phyloP scores from a whole-genome alignment of 2,329 filamentous ascomycete species.

The Hansfordia pulvinata region DNA sequence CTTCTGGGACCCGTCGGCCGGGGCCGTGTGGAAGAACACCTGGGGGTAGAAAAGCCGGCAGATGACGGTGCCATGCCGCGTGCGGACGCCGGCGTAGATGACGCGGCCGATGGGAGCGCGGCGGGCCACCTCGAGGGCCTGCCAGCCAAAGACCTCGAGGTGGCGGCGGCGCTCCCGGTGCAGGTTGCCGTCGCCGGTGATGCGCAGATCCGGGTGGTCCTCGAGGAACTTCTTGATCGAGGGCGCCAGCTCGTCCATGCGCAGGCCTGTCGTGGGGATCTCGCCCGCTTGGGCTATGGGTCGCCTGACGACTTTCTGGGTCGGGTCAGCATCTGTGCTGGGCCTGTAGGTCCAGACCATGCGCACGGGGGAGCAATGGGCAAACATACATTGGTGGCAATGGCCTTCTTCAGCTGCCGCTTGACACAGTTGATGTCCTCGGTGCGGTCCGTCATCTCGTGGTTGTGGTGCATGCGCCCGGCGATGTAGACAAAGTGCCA shows the following conservation, averaged over 20 bases:
- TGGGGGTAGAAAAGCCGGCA: slow-evolving; percentile 19
- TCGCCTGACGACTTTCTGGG: no score
- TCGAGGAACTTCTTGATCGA: slow-evolving; percentile 4
- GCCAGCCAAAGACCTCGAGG: slow-evolving; percentile 16
- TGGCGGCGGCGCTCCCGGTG: slow-evolving; percentile 6
- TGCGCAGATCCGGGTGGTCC: slow-evolving; percentile 3
- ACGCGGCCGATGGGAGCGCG: slow-evolving; percentile 14
- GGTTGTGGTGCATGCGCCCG: no score
- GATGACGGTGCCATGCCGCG: slow-evolving; percentile 18
- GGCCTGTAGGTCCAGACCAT: no score
- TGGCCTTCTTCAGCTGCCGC: no score
- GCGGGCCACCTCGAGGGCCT: slow-evolving; percentile 10
- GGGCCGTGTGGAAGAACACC: slow-evolving; percentile 4
- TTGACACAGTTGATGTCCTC: no score
- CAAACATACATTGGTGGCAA: no score
- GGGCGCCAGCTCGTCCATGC: slow-evolving; percentile 3
- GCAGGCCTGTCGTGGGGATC: no score
- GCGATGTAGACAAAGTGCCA: no score
- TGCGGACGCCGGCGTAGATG: slow-evolving; percentile 17
- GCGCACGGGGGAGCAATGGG: no score
- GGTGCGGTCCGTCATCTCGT: no score
- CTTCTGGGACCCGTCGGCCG: slow-evolving; percentile 5
- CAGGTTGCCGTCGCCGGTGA: slow-evolving; percentile 4
- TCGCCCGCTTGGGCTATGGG: no score
- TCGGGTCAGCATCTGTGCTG: no score